Base-by-base conservation (phyloP, 352 stramenopile genomes). In the Pythium graminicola region DNA sequence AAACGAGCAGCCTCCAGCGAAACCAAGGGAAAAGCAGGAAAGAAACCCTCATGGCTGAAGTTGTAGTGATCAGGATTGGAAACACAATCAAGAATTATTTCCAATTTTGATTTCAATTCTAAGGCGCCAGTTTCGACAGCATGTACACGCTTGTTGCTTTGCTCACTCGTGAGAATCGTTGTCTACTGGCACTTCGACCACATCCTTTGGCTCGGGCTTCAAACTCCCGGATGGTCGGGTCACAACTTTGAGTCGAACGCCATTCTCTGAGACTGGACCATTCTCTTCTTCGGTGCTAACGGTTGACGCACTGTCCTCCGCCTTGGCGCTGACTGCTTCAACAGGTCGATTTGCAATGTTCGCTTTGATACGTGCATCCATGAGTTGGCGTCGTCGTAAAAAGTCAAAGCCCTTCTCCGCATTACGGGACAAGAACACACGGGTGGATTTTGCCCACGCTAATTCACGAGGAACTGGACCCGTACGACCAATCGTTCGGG, bases 31-130 rank as follows among this genome's bases (percentile, higher is more conserved):
- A 81, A 81, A 46, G 62, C 57, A 8, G 57, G 57, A 1, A 91
- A 89, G 55, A 88, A 87, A 36, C 80, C 80, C 2, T 74, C 72
- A 28, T 91, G 80, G 80, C 54, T 91, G 24, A 91, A 91, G 56
- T 63, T 89, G 5, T 89, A 71, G n/a, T 17, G 2, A 5, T 19
- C 17, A 11, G 14, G 11, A 24, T 5, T 19, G 22, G 17, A 23
- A 20, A 6, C 22, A 47, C 24, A 24, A 40, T 22, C 11, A 31
- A 31, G 7, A 49, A 42, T 41, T 28, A 48, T 29, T 57, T 57
- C 29, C 40, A 48, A 43, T 57, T 57, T 56, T 49, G 48, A 56
- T 56, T 48, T 33, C 39, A 49, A 50, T 50, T 57, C 29, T 50
- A 57, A 46, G 36, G 47, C 20, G 40, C 40, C 19, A 26, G 13